These are phyloP conservation scores for Camelina neglecta DNA, from an alignment of 345 rosid genomes.

Conservation along the genomic window DNA sequence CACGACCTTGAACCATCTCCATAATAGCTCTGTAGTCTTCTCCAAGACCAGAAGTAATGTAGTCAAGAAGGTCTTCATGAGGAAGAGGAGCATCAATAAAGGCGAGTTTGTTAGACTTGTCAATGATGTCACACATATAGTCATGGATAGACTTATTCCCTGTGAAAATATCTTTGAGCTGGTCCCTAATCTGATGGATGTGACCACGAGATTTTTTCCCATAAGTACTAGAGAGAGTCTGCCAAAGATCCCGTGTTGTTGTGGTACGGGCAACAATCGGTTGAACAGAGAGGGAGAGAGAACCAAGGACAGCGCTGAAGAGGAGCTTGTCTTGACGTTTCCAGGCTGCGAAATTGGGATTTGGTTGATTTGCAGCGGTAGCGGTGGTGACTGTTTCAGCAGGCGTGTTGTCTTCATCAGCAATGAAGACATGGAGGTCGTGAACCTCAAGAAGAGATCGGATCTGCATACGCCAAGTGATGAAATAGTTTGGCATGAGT, in stretches of 20 bases:
- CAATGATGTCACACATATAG: not conserved
- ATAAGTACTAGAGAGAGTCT: not conserved
- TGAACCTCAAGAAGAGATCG: not conserved
- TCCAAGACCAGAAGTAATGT: not conserved
- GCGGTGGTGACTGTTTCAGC: not conserved
- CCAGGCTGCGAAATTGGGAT: not conserved
- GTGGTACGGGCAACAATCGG: not conserved
- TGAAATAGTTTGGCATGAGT: not conserved
- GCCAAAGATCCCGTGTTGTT: not conserved
- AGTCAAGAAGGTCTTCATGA: not conserved
- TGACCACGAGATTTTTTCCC: not conserved
- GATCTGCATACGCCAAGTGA: not conserved
- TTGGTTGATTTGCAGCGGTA: accelerated
- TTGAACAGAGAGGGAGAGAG: not conserved
- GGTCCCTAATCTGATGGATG: not conserved
- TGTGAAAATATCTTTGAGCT: not conserved
- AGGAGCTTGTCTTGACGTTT: not conserved
- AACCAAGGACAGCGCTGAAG: not conserved
- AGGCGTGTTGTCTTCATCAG: not conserved
- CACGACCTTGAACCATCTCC: not conserved
- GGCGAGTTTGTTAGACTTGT: not conserved
- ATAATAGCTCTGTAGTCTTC: not conserved
- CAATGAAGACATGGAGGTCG: not conserved
- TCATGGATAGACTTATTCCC: not conserved
- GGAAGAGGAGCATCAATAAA: not conserved